These are phyloP conservation scores for Mycena metata DNA, from an alignment of 768 basidiomycete genomes.

Conservation along the genomic window DNA sequence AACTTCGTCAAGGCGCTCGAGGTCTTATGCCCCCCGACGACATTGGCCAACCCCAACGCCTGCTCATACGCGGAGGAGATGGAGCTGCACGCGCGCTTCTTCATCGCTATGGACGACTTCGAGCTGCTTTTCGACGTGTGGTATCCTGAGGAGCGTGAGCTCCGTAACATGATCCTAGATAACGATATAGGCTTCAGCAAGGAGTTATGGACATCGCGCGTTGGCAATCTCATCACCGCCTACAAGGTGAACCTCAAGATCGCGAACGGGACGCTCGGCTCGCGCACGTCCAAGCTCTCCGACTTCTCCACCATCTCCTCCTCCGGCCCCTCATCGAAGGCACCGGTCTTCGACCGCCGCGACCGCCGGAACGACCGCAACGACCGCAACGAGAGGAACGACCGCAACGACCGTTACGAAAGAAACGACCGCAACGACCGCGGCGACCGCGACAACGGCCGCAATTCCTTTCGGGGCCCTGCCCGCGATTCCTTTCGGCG, in stretches of 20 bases:
- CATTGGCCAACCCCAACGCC: not conserved
- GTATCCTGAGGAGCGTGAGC: conserved; percentile 2
- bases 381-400: not conserved
- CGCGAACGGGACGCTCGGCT: no score
- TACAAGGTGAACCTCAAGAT: no score
- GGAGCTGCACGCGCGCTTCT: not conserved
- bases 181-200: not conserved
- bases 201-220: not conserved
- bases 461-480: not conserved
- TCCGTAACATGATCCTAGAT: conserved; percentile 5
- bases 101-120: conserved; percentile 2
- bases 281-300: no score
- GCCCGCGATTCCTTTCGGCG: no score
- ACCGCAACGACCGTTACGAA: no score
- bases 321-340: not conserved
- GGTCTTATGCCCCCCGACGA: no score
- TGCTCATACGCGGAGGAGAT: conserved; percentile 4
- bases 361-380: no score
- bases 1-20: no score
- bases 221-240: no score
- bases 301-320: no score
- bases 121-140: not conserved
- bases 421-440: not conserved
- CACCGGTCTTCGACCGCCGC: not conserved
- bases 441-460: not conserved